Evolutionary conservation across 495 filamentous ascomycete species (phyloP).

Genomic region (Penicillium fimorum): DNA sequence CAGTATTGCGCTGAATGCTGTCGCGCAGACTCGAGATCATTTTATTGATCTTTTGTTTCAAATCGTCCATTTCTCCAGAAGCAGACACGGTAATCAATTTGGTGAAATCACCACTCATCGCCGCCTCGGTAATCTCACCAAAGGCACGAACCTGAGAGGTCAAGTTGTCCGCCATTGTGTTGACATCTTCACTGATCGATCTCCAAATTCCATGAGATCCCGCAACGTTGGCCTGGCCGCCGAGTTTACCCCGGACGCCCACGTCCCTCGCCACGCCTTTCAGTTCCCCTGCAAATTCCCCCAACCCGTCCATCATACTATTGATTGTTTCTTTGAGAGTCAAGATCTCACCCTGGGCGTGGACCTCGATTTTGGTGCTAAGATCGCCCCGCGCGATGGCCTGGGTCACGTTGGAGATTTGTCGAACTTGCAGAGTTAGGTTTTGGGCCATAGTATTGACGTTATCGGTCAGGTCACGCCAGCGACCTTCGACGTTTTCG

Average conservation of each 20-base stretch:
- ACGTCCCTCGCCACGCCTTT: conserved; percentile 93
- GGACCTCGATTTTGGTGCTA: conserved; percentile 83
- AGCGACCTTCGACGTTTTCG: conserved; percentile 87
- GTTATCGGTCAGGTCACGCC: conserved; percentile 88
- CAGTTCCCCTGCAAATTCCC: conserved; percentile 88
- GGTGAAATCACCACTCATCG: conserved; percentile 83
- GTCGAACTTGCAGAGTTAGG: conserved; percentile 86
- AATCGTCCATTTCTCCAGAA: conserved; percentile 92
- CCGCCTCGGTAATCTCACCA: conserved; percentile 87
- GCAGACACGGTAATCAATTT: conserved; percentile 89
- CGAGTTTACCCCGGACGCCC: conserved; percentile 85
- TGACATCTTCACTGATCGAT: conserved; percentile 79
- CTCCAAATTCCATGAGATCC: conserved; percentile 95
- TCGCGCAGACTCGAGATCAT: conserved; percentile 89
- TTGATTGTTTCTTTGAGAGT: conserved; percentile 92
- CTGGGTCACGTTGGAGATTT: conserved; percentile 91
- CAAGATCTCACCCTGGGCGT: conserved; percentile 87
- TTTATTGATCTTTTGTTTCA: conserved; percentile 93
- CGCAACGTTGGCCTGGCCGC: conserved; percentile 85
- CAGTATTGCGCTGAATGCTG: conserved; percentile 33
- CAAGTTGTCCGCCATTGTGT: conserved; percentile 83
- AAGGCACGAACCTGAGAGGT: conserved; percentile 90
- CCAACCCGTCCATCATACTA: conserved; percentile 88
- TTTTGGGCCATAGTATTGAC: conserved; percentile 97
- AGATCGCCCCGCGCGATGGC: conserved; percentile 87